Percentiles rank a stretch among this genome's conserved stretches.
These are phyloP conservation scores for Paradendryphiella salina DNA, from an alignment of 2,329 filamentous ascomycete genomes.

Conservation along the genomic window DNA sequence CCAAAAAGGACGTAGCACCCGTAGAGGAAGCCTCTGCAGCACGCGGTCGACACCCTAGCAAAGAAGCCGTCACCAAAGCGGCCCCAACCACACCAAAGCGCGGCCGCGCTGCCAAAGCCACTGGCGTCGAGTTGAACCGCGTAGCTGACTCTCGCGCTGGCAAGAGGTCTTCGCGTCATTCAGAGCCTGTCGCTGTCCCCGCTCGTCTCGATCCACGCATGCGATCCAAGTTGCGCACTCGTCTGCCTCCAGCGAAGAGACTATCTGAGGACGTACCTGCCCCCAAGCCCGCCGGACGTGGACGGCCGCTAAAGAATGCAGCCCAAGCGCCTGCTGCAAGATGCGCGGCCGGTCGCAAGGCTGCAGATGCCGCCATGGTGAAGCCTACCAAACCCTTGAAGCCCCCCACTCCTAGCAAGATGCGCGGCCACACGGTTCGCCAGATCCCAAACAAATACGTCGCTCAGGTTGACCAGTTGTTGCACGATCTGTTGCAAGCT, in stretches of 20 bases:
- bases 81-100: conserved; percentile 13
- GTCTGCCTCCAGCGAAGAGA: conserved; percentile 21
- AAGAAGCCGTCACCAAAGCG: conserved; percentile 4
- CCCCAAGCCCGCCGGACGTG: conserved; percentile 20
- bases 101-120: conserved; percentile 21
- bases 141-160: conserved; percentile 28
- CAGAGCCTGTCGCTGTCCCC: conserved; percentile 11
- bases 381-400: conserved; percentile 12
- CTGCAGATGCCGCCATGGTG: conserved; percentile 7
- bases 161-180: conserved; percentile 20
- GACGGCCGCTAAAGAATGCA: conserved; percentile 22
- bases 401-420: conserved; percentile 27
- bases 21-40: conserved; percentile 2
- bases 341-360: conserved; percentile 14
- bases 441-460: conserved; percentile 34
- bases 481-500: conserved; percentile 3
- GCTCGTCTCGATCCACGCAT: conserved; percentile 26
- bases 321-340: conserved; percentile 11
- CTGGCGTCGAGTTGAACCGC: conserved; percentile 17
- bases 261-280: conserved; percentile 1
- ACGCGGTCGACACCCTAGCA: conserved; percentile 14
- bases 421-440: conserved; percentile 30
- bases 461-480: conserved; percentile 7
- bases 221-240: conserved; percentile 28
- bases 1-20: conserved; percentile 4